These are phyloP conservation scores for Globisporangium echinulatum DNA, from an alignment of 352 stramenopile genomes.

Conservation along the genomic window DNA sequence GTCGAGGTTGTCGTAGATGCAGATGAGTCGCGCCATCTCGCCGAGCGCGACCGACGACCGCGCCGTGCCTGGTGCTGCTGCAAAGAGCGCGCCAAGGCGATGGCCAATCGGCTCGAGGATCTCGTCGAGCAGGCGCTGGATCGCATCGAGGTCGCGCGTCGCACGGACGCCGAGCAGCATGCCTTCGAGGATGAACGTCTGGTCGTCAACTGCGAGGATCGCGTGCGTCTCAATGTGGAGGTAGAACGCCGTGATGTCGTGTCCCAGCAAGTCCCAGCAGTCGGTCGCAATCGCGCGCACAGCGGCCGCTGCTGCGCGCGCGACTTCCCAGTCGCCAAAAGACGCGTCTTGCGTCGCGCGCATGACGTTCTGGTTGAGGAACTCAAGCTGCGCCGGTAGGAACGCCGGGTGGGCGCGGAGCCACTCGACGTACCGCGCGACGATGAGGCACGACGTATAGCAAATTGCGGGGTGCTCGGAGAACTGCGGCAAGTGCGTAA, in stretches of 20 bases:
- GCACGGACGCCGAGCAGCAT: constrained; percentile 57
- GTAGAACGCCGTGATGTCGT: constrained; percentile 71
- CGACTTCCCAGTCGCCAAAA: constrained; percentile 70
- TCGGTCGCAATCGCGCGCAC: constrained; percentile 71
- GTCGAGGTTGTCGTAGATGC: constrained; percentile 75
- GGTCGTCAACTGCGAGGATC: constrained; percentile 67
- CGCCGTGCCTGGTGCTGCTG: constrained; percentile 18
- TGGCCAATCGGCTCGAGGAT: constrained; percentile 59
- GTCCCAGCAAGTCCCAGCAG: constrained; percentile 63
- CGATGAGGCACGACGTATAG: constrained; percentile 82
- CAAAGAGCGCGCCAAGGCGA: constrained; percentile 39
- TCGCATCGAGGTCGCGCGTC: constrained; percentile 31
- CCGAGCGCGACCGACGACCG: constrained; percentile 36
- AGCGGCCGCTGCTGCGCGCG: constrained; percentile 58
- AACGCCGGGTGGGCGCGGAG: constrained; percentile 39
- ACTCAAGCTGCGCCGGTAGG: constrained; percentile 49
- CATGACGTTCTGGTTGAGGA: constrained; percentile 69
- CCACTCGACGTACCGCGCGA: constrained; percentile 80
- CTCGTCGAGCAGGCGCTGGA: constrained; percentile 54
- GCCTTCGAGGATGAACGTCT: constrained; percentile 81
- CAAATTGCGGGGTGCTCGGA: constrained; percentile 69
- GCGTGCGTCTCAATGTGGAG: constrained; percentile 64
- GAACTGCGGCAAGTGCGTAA: constrained; percentile 71
- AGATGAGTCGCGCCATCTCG: constrained; percentile 77
- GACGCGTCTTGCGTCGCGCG: constrained; percentile 34